Conservation (phyloP, 176 grass and related monocot genomes). For the Avena sativa region DNA sequence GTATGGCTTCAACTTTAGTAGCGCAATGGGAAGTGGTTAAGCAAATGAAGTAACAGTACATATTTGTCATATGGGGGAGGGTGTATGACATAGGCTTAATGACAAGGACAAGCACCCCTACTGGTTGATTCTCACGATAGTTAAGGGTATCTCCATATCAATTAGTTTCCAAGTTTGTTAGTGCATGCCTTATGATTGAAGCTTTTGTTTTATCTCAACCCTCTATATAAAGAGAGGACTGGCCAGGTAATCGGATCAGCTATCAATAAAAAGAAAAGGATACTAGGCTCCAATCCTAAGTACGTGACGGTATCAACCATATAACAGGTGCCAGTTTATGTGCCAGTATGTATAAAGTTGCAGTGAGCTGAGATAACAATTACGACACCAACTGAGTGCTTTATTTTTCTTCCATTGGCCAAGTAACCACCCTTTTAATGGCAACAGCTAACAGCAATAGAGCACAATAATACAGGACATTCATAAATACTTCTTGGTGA, state of each 20-base stretch:
- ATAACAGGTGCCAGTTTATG: not conserved
- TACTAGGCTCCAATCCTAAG: not conserved
- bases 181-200: not conserved
- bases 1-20: not conserved
- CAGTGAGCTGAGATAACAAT: not conserved
- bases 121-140: not conserved
- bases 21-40: not conserved
- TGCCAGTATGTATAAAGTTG: not conserved
- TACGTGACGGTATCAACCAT: not conserved
- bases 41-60: not conserved
- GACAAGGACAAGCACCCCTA: not conserved
- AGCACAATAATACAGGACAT: slow-evolving; percentile 8
- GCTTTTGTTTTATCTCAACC: not conserved
- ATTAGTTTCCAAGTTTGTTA: slow-evolving; percentile 13
- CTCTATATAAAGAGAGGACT: not conserved
- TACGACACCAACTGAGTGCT: not conserved
- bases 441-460: not conserved
- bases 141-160: not conserved
- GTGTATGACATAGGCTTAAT: not conserved
- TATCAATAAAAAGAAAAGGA: not conserved
- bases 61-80: slow-evolving; percentile 4
- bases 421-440: slow-evolving; percentile 13
- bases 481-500: slow-evolving; percentile 26
- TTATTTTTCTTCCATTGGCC: slow-evolving; percentile 1
- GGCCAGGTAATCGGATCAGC: not conserved